Evolutionary conservation across 305 asterid genomes (phyloP).

Genomic region (Ilex paraguariensis): DNA sequence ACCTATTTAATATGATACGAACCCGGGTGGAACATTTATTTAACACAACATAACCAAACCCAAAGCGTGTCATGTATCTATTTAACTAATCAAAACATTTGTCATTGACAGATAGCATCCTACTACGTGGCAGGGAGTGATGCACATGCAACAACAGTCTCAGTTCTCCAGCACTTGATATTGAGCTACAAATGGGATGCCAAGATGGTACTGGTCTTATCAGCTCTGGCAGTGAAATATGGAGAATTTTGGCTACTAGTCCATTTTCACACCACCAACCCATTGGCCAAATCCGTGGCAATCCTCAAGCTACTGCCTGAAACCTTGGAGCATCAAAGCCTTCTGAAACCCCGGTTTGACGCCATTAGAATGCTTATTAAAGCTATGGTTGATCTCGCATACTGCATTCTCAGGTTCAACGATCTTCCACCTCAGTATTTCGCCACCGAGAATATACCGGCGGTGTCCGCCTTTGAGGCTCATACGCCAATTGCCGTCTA

Average conservation of each 20-base stretch:
- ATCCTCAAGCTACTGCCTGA: slow-evolving; percentile 12
- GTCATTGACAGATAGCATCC: slow-evolving; percentile 12
- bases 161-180: slow-evolving; percentile 4
- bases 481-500: slow-evolving; percentile 10
- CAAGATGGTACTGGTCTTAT: slow-evolving; percentile 13
- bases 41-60: no score
- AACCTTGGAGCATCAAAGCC: neutral
- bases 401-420: slow-evolving; percentile 5
- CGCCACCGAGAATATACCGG: neutral
- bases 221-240: slow-evolving; percentile 21
- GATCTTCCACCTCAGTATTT: neutral
- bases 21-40: no score
- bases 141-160: slow-evolving; percentile 12
- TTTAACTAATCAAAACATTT: no score
- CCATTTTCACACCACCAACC: neutral
- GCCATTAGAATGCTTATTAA: neutral
- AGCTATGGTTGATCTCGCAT: neutral
- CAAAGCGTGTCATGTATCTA: no score
- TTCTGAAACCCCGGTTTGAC: slow-evolving; percentile 1
- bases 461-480: neutral
- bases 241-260: slow-evolving; percentile 18
- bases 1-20: no score
- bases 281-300: slow-evolving; percentile 9
- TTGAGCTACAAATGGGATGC: slow-evolving; percentile 16
- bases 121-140: slow-evolving; percentile 9